Evolutionary conservation across 75 land plant species (phyloP).

Genomic region (Azolla pinnata): DNA sequence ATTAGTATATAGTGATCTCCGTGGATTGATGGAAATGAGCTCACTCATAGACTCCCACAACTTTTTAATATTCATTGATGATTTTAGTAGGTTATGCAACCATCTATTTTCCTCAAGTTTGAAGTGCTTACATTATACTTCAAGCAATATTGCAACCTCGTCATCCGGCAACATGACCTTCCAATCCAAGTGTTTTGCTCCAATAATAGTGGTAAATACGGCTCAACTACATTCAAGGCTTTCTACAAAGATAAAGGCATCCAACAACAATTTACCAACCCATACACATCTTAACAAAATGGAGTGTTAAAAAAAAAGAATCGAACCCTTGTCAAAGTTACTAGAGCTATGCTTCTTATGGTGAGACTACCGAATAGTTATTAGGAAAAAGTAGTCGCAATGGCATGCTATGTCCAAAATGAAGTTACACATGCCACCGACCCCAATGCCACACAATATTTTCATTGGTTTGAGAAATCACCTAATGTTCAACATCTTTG

Average conservation of each 20-base stretch:
- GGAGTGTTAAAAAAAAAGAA: conserved; percentile 27
- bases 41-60: too few relatives aligned
- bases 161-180: conserved; percentile 6
- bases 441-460: conserved; percentile 9
- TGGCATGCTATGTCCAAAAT: conserved; percentile 20
- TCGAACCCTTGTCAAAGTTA: conserved; percentile 12
- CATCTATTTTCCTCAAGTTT: too few relatives aligned
- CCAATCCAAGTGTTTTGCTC: conserved; percentile 7
- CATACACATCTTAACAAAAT: conserved; percentile 39
- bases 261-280: conserved; percentile 11
- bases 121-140: conserved; percentile 9
- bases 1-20: too few relatives aligned
- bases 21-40: too few relatives aligned
- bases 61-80: too few relatives aligned
- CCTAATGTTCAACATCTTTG: conserved; percentile 7
- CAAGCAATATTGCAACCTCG: conserved; percentile 7
- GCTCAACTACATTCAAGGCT: conserved; percentile 6
- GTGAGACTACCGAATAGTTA: conserved; percentile 17
- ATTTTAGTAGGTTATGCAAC: too few relatives aligned
- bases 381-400: conserved; percentile 30
- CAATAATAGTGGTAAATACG: conserved; percentile 29
- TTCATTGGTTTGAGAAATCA: neutral
- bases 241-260: conserved; percentile 4
- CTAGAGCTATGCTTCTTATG: conserved; percentile 14
- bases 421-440: conserved; percentile 12